Percentiles rank a stretch among this genome's conserved stretches.
phyloP scores from a whole-genome alignment of 352 stramenopile species.

The Phytophthora syringae region DNA sequence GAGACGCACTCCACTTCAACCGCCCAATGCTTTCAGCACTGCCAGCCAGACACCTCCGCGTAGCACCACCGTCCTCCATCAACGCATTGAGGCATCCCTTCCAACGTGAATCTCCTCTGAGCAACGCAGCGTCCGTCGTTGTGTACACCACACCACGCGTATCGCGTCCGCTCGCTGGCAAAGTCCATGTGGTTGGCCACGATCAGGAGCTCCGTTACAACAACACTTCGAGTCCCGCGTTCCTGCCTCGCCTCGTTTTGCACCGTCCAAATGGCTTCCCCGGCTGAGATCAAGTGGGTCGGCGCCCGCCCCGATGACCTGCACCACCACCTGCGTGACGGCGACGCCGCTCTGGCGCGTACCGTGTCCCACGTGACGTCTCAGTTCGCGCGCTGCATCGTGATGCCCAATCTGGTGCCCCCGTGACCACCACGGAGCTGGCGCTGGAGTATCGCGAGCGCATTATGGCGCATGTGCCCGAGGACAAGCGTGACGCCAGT shows the following conservation, averaged over 20 bases:
- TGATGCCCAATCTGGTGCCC: constrained; percentile 99
- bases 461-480: constrained; percentile 89
- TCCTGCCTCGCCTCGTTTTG: constrained; percentile 3
- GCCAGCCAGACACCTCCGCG: too few species aligned
- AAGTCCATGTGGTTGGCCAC: constrained; percentile 33
- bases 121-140: too few species aligned
- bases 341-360: constrained; percentile 78
- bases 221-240: constrained; percentile 3
- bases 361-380: constrained; percentile 83
- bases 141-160: neutral
- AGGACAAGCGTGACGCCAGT: constrained; percentile 41
- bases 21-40: too few species aligned
- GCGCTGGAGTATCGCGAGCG: constrained; percentile 97
- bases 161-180: constrained; percentile 1
- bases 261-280: constrained; percentile 23
- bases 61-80: too few species aligned
- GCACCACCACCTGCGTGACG: constrained; percentile 98
- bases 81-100: too few species aligned
- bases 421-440: constrained; percentile 94
- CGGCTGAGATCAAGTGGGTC: constrained; percentile 46
- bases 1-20: too few species aligned
- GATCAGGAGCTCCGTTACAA: constrained; percentile 20
- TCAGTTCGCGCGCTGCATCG: constrained; percentile 92
- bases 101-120: too few species aligned
- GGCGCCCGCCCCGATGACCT: constrained; percentile 93